Evolutionary conservation across 805 yeast genomes (phyloP), one percentile per base, ranked within the genome.

Genomic region (Yarrowia osloensis): DNA sequence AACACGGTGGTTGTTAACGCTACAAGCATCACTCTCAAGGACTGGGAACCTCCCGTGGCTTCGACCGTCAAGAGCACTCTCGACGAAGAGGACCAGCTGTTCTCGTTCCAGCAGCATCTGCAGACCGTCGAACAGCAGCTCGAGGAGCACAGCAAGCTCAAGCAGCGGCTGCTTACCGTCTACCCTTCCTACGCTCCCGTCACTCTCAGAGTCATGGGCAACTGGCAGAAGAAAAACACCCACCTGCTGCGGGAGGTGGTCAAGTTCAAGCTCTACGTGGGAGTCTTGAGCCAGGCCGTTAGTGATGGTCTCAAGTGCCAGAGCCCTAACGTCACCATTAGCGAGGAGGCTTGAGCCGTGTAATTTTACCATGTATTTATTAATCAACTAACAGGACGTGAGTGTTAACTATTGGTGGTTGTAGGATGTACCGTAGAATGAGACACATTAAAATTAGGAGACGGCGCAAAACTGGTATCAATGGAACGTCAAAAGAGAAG

Each of bases 71-170:
- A 68, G 61, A 67, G 73, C 12, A 71, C 70, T 0, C 68, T 78
- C n/a, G 62, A 68, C 47, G 74, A 67, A 21, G 72, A 24, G 7
- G 79, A 78, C 13, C 88, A 85, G 71, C 74, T 82, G 40, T 69
- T 67, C 1, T 73, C 76, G 19, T 70, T 86, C 69, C 71, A 76
- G 52, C 68, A 70, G 7, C 82, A 84, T 67, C 78, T 81, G 3
- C 71, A 74, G 17, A 73, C 73, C 2, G 72, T 86, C 33, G 78
- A 77, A 35, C 57, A 69, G n/a, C 71, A 75, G 44, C 75, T 84
- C 22, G 80, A 79, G 35, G 72, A 73, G 11, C 89, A 86, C 73
- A 78, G 78, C 66, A 74, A 72, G 42, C 66, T 79, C 21, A 78
- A 81, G 65, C 78, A 77, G 1, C 73, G 70, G 4, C 72, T 84